Percentiles rank a stretch among this genome's conserved stretches.
phyloP scores from a whole-genome alignment of 345 rosid species.

The Ceriops decandra region DNA sequence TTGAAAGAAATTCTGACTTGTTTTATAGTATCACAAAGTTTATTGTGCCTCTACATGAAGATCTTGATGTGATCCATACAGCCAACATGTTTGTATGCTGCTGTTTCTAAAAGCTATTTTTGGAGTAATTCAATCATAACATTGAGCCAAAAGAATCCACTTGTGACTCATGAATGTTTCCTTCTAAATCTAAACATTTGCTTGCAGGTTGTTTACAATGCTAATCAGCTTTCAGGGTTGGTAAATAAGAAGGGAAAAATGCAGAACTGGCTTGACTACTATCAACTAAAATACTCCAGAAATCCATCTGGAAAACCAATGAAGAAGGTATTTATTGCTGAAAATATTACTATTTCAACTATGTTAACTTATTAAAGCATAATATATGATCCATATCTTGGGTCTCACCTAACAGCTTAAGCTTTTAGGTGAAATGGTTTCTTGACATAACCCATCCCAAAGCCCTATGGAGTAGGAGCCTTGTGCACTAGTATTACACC shows the following conservation, averaged over 20 bases:
- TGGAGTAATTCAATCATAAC: too few species aligned
- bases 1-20: too few species aligned
- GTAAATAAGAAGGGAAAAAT: constrained; percentile 57
- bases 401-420: too few species aligned
- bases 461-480: too few species aligned
- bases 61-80: too few species aligned
- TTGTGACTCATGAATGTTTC: background rate
- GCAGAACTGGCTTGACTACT: constrained; percentile 84
- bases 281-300: constrained; percentile 68
- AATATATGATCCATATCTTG: too few species aligned
- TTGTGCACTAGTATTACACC: too few species aligned
- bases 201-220: constrained; percentile 73
- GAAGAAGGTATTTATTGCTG: constrained; percentile 42
- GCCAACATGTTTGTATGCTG: too few species aligned
- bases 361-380: background rate
- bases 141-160: background rate
- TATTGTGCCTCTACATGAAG: too few species aligned
- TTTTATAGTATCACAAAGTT: too few species aligned
- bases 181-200: constrained; percentile 8
- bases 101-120: too few species aligned
- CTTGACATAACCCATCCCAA: background rate
- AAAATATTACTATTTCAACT: background rate
- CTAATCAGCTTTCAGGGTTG: constrained; percentile 58
- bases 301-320: constrained; percentile 50
- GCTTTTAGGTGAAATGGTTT: too few species aligned